Base-by-base conservation (phyloP, 2,329 filamentous ascomycete species). In the Hypocrella siamensis region DNA sequence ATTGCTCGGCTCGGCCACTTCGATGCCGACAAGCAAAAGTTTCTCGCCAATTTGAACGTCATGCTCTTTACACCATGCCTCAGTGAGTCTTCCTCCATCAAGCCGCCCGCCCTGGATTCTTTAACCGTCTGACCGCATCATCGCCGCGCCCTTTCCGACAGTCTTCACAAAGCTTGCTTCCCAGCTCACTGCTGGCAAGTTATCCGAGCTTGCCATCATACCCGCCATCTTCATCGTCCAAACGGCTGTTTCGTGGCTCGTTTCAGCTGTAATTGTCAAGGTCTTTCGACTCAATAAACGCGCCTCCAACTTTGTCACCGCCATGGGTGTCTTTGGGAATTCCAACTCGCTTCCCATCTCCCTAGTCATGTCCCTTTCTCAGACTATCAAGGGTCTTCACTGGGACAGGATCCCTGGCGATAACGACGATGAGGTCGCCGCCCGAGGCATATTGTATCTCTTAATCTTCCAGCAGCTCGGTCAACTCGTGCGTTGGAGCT, bases 271-370 rank as follows among this genome's bases (percentile, higher is more conserved):
- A 10, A 70, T 96, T 33, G 72, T 81, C 14, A 78, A 71, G 54
- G 60, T 74, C 30, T 93, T 86, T 52, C 66, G 81, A 12, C 86
- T 98, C 56, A 75, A 74, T 45, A 85, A 80, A 53, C 75, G 88
- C 39, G 81, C 85, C 26, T 72, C 78, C 42, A 98, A 98, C 58
- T 98, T 98, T 48, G 80, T 98, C 26, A 81, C 84, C 19, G 90
- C 90, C 32, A 98, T 98, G 90, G 86, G 82, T 24, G 70, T 96
- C 30, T 98, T 98, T 53, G 90, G 88, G 45, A 98, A 98, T 54
- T 96, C 88, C 21, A 98, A 98, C 57, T 96, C 90, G 14, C 69
- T 98, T 15, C 90, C 90, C 1, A 96, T 98, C 38, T 98, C 90
- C 0, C 74, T 98, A 34, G 85, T 98, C 39, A 70, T 96, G 35